phyloP scores from a whole-genome alignment of 2,329 filamentous ascomycete species.

The Cercospora sp. region DNA sequence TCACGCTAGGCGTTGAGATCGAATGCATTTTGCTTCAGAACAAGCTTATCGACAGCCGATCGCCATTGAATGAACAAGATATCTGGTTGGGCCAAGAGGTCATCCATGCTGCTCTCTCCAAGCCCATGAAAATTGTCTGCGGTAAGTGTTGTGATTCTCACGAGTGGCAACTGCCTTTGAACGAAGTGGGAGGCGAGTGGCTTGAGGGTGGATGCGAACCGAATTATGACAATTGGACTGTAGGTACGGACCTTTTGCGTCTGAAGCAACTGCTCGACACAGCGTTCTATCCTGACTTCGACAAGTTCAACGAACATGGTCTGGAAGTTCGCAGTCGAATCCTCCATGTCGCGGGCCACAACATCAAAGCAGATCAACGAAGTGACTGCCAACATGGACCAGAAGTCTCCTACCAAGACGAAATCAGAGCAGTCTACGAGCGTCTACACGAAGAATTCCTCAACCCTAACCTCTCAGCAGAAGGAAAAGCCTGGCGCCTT shows the following conservation, averaged over 20 bases:
- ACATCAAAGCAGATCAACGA: background rate
- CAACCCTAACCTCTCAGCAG: background rate
- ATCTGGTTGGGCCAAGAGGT: background rate
- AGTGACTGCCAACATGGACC: constrained; percentile 10
- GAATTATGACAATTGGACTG: background rate
- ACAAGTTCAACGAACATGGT: background rate
- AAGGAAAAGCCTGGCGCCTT: constrained; percentile 22
- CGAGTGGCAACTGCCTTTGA: constrained; percentile 7
- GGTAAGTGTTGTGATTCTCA: background rate
- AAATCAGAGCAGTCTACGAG: constrained; percentile 22
- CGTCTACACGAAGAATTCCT: constrained; percentile 21
- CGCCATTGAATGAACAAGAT: background rate
- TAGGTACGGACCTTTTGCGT: background rate
- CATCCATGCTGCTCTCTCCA: constrained; percentile 7
- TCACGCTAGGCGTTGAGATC: constrained; percentile 22
- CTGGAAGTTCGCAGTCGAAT: constrained; percentile 24
- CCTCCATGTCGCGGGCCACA: background rate
- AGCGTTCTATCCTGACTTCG: background rate
- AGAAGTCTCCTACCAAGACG: constrained; percentile 16
- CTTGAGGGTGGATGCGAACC: background rate
- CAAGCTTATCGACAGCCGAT: background rate
- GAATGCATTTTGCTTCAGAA: constrained; percentile 18
- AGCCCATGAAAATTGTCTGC: constrained; percentile 7
- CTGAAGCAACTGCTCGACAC: background rate
- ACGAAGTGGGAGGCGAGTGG: background rate